These are phyloP conservation scores for Diversispora epigaea DNA, from an alignment of 192 early-diverging fungal species.

Conservation along the genomic window DNA sequence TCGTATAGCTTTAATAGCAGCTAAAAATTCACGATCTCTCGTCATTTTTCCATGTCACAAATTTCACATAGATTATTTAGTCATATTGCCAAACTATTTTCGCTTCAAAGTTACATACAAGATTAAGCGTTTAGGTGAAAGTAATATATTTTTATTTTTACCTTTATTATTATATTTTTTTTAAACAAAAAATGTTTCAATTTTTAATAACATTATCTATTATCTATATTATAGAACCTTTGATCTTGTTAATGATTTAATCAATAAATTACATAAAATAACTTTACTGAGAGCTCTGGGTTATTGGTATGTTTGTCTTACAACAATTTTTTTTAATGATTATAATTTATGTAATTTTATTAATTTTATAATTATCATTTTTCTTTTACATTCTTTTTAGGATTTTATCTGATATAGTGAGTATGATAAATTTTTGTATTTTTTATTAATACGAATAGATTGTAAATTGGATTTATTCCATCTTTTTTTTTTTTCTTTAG, in stretches of 20 bases:
- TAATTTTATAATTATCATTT: not conserved
- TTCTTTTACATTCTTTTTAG: conserved; percentile 22
- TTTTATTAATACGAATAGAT: not conserved
- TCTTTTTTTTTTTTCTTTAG: conserved; percentile 34
- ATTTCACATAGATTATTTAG: conserved; percentile 84
- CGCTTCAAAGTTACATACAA: conserved; percentile 64
- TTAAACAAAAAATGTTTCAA: too few relatives aligned
- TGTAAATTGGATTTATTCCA: not conserved
- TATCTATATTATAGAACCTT: not conserved
- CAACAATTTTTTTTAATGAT: not conserved
- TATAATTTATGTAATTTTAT: not conserved
- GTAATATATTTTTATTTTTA: conserved; percentile 35
- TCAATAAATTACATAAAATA: conserved; percentile 44
- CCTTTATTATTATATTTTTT: too few relatives aligned
- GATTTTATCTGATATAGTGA: conserved; percentile 60
- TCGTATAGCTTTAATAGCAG: conserved; percentile 54
- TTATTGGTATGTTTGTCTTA: conserved; percentile 49
- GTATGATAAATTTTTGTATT: conserved; percentile 20
- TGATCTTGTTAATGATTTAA: not conserved
- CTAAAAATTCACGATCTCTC: conserved; percentile 68
- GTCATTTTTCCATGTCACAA: conserved; percentile 83
- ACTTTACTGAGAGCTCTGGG: conserved; percentile 70
- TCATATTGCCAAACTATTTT: conserved; percentile 74
- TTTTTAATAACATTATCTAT: too few relatives aligned
- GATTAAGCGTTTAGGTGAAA: conserved; percentile 57